Evolutionary conservation across 345 rosid genomes (phyloP), one percentile per base, ranked within the genome.

Genomic region (Citrus sinensis): DNA sequence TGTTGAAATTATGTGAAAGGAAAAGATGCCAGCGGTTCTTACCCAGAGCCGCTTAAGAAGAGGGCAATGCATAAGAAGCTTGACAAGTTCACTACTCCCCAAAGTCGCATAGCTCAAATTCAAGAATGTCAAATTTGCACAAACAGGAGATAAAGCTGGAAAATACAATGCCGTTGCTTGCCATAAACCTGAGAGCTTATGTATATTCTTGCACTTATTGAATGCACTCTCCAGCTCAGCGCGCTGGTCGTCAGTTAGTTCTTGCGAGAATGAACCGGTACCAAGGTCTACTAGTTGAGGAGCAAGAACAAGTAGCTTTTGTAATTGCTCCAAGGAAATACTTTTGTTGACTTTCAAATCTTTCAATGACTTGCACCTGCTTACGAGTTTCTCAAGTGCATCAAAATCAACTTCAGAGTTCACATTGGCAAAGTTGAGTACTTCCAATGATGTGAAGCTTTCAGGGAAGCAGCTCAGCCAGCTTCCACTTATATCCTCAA

Each of bases 401-500:
- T 86, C 87, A 58, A 88, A 87, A 82, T 87, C 84, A 40, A 89
- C 82, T 60, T 87, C 89, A 69, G 82, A 83, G n/a, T 58, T 83
- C 68, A 91, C 76, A 75, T 84, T 86, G 51, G 92, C 87, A 58
- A 89, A 88, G 84, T 87, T 91, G 61, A 91, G 73, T 10, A 81
- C 87, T 83, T 89, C 95, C 86, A 91, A 74, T 39, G 90, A 85
- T 2, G 86, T 80, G 80, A 88, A 88, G 79, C 58, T 85, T 13
- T 88, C 91, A 10, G 95, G 92, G 80, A 91, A 91, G 77, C 87
- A 87, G 81, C 87, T 79, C 85, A 91, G 76, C 94, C 92, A 91
- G 63, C 79, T 81, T 32, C 89, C 92, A 29, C 82, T 86, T 74
- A 20, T 81, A 77, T 91, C 92, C 60, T 87, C 89, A 67, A 91